Evolutionary conservation across 768 basidiomycete species (phyloP), one percentile per base, ranked within the genome.

Genomic region (Pisolithus tinctorius): DNA sequence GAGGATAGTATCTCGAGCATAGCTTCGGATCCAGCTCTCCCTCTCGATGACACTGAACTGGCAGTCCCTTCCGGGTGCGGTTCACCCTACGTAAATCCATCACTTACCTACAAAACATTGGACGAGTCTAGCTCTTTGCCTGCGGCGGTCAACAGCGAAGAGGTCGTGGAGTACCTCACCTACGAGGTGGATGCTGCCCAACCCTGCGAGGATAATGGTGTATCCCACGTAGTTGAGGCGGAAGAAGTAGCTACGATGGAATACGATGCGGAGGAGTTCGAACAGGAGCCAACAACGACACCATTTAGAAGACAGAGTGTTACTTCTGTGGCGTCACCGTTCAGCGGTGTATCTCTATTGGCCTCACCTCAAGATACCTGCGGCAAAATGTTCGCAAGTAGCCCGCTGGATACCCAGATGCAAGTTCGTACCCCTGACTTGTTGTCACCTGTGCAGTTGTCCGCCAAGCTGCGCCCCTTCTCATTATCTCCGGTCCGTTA

Each of bases 391-490:
- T 42, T 23, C 41, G 31, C 17, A 39, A 20, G 16, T 14, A 13
- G 30, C 45, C 43, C 29, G 11, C 27, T 27, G 1, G 25, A 47
- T 5, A 55, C 42, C 20, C 48, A 41, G 6, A 9, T 44, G 4
- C 52, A 44, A 20, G 49, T 34, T 27, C 34, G 49, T 45, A 13
- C 39, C 2, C n/a, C 43, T 26, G 52, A 58, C 45, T 71, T 83
- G 45, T 67, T 84, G 34, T 86, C 86, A 14, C 86, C 86, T 3
- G 80, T 86, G 17, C 71, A 82, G 42, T 62, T 86, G n/a, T 77
- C 79, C 9, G 72, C 67, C 53, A 63, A 42, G 52, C 70, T 77
- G 52, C 74, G 69, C 48, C 71, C 70, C 17, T 70, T 78, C 47
- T 55, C 60, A 9, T 55, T 64, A 14, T 49, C 57, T 48, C 45